A percentile compares a stretch with the other conserved stretches of the same genome.
Evolutionary conservation across 2,329 filamentous ascomycete genomes (phyloP).

Genomic region (Penicillium sp.): DNA sequence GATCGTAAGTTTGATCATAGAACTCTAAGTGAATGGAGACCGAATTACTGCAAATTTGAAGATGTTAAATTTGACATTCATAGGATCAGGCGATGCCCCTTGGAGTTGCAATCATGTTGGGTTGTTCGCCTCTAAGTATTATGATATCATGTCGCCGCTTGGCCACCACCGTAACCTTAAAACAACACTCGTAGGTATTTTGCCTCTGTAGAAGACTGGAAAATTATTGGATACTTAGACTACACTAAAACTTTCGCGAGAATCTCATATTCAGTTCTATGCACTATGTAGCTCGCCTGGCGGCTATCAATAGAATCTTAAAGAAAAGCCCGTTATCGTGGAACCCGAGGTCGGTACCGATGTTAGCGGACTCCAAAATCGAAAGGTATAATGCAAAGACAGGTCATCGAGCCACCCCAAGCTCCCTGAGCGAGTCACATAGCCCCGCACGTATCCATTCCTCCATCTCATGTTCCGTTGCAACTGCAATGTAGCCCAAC

Average conservation of each 20-base stretch:
- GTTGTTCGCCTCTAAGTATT: neutral
- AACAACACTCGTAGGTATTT: neutral
- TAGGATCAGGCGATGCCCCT: neutral
- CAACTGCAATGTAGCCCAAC: neutral
- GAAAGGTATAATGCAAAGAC: neutral
- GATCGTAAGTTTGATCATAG: neutral
- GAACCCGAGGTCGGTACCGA: neutral
- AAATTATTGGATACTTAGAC: no score
- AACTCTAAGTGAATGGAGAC: neutral
- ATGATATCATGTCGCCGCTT: slow-evolving; percentile 8
- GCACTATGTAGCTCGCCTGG: no score
- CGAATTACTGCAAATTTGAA: neutral
- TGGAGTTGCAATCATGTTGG: neutral
- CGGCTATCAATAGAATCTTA: no score
- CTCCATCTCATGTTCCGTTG: neutral
- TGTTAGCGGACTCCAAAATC: neutral
- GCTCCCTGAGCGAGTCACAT: neutral
- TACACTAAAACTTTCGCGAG: no score
- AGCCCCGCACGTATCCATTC: neutral
- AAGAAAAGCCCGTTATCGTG: no score
- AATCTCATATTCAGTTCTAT: no score
- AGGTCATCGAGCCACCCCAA: neutral
- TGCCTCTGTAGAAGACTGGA: neutral
- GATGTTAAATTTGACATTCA: neutral
- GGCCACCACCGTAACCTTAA: neutral